Evolutionary conservation across 2,329 filamentous ascomycete species (phyloP).

Genomic region (Colletotrichum sp.): DNA sequence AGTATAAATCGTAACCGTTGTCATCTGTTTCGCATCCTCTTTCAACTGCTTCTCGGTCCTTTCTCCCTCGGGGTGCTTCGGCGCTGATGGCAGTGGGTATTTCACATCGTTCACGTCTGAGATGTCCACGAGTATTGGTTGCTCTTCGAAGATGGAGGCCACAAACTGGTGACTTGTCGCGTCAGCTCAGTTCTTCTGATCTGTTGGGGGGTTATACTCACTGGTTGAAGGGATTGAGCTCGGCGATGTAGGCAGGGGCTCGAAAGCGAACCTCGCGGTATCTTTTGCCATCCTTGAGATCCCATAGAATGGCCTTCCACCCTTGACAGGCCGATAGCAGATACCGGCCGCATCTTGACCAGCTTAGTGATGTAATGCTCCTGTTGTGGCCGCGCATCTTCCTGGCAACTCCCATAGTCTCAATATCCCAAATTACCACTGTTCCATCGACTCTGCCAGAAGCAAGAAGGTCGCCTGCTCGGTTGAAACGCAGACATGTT

Average conservation of each 20-base stretch:
- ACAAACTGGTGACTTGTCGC: constrained; percentile 71
- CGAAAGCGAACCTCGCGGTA: constrained; percentile 89
- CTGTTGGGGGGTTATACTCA: constrained; percentile 42
- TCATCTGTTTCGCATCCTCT: constrained; percentile 93
- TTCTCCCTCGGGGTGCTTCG: constrained; percentile 76
- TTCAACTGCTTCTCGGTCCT: constrained; percentile 84
- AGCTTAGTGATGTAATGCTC: constrained; percentile 93
- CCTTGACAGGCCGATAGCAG: constrained; percentile 92
- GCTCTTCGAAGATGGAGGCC: constrained; percentile 91
- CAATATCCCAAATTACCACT: constrained; percentile 94
- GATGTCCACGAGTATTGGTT: constrained; percentile 86
- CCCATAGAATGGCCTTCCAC: constrained; percentile 97
- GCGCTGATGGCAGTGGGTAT: constrained; percentile 79
- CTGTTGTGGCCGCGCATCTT: constrained; percentile 93
- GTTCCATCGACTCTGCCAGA: constrained; percentile 94
- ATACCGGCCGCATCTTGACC: constrained; percentile 91
- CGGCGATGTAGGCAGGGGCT: constrained; percentile 93
- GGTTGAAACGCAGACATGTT: constrained; percentile 83
- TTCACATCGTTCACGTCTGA: constrained; percentile 73
- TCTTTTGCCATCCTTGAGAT: constrained; percentile 72
- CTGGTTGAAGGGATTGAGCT: constrained; percentile 91
- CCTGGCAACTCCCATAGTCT: constrained; percentile 94
- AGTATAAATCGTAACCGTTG: constrained; percentile 90
- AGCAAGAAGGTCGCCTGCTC: constrained; percentile 91
- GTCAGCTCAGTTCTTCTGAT: not conserved